A percentile compares a stretch with the other conserved stretches of the same genome.
Conservation (phyloP, 768 basidiomycete species). For the Filobasidium wieringae region DNA sequence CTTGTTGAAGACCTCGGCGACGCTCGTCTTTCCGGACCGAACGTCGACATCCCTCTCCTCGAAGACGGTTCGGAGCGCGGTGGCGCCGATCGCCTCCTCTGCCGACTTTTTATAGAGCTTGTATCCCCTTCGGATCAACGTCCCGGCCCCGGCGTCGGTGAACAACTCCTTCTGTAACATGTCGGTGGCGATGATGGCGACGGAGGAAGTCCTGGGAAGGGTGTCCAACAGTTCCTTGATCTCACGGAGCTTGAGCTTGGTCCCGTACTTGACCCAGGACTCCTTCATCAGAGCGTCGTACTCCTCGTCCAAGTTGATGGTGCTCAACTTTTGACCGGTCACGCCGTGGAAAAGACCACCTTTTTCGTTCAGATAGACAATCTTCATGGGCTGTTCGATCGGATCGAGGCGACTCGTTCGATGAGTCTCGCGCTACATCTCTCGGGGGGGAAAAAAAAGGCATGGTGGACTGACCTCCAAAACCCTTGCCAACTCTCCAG, state of each 20-base stretch:
- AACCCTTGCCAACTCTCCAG: constrained; percentile 94
- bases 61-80: constrained; percentile 86
- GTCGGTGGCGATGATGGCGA: constrained; percentile 89
- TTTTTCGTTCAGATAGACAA: constrained; percentile 96
- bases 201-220: constrained; percentile 93
- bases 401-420: too few relatives aligned
- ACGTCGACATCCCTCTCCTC: constrained; percentile 93
- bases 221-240: constrained; percentile 98
- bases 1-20: constrained; percentile 72
- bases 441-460: neutral
- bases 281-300: constrained; percentile 94
- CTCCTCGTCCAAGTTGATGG: constrained; percentile 98
- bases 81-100: constrained; percentile 75
- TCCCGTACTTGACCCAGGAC: constrained; percentile 97
- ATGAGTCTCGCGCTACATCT: neutral
- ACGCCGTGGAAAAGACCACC: constrained; percentile 96
- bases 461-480: constrained; percentile 54
- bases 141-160: constrained; percentile 94
- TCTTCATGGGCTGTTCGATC: constrained; percentile 70
- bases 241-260: constrained; percentile 95
- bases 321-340: constrained; percentile 86
- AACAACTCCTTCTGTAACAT: constrained; percentile 95
- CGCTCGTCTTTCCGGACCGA: constrained; percentile 64
- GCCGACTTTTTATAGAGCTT: constrained; percentile 83
- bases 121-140: constrained; percentile 94